Evolutionary conservation across 2,329 filamentous ascomycete species (phyloP).

Genomic region (Cordyceps tenuipes): DNA sequence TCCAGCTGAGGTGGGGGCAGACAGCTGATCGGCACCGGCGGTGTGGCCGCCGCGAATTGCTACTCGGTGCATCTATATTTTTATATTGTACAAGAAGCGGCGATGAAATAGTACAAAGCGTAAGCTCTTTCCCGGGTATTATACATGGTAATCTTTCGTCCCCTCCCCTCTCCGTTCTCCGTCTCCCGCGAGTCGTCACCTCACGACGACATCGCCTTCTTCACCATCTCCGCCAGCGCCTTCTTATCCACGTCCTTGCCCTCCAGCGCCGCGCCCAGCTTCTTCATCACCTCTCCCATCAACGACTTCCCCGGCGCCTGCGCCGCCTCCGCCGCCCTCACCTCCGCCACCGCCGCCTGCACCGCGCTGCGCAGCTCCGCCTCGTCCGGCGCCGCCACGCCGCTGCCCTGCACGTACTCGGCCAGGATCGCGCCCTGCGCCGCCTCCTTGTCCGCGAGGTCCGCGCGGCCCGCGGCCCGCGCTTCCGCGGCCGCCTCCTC

Average conservation of each 20-base stretch:
- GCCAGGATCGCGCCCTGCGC: slow-evolving; percentile 56
- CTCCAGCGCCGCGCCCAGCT: slow-evolving; percentile 45
- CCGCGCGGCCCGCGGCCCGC: slow-evolving; percentile 48
- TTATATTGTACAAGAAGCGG: neutral
- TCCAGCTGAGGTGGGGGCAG: slow-evolving; percentile 4
- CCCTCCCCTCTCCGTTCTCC: too few species aligned
- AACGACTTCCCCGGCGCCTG: slow-evolving; percentile 37
- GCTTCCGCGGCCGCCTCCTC: slow-evolving; percentile 10
- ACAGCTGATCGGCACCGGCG: too few species aligned
- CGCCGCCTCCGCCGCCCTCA: slow-evolving; percentile 35
- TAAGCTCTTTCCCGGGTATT: neutral
- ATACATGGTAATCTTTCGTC: neutral
- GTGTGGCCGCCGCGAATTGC: too few species aligned
- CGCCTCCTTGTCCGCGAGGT: slow-evolving; percentile 64
- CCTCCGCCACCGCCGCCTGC: slow-evolving; percentile 39
- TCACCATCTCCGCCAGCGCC: slow-evolving; percentile 52
- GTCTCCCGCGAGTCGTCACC: slow-evolving; percentile 8
- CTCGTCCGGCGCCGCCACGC: slow-evolving; percentile 48
- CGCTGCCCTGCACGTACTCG: slow-evolving; percentile 53
- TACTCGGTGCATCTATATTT: neutral
- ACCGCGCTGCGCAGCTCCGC: slow-evolving; percentile 51
- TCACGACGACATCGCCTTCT: slow-evolving; percentile 29
- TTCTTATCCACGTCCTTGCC: slow-evolving; percentile 58
- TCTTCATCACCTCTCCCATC: slow-evolving; percentile 57
- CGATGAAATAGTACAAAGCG: neutral